A percentile compares a stretch with the other conserved stretches of the same genome.
Conservation (phyloP, 306 rosid species). For the Spatholobus suberectus region DNA sequence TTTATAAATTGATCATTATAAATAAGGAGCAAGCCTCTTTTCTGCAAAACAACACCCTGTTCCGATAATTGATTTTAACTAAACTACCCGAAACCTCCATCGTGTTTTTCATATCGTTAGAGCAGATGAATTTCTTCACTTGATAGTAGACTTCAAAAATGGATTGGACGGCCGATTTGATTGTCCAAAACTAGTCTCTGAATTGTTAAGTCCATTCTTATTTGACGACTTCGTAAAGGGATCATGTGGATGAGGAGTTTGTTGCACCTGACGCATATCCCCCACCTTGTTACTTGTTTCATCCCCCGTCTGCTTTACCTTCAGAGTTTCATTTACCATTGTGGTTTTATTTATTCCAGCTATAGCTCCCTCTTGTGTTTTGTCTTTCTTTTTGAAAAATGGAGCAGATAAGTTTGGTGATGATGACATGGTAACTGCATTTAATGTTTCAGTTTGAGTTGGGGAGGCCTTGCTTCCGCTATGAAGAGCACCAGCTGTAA, state of each 20-base stretch:
- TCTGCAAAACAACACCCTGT: background rate
- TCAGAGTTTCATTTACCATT: slow-evolving; percentile 39
- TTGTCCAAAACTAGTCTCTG: slow-evolving; percentile 53
- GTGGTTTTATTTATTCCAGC: slow-evolving; percentile 46
- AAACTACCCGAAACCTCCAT: background rate
- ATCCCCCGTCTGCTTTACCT: slow-evolving; percentile 41
- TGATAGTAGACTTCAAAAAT: slow-evolving; percentile 75
- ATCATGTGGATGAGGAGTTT: slow-evolving; percentile 43
- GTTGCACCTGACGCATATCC: slow-evolving; percentile 40
- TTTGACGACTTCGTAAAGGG: slow-evolving; percentile 47
- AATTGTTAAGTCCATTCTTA: slow-evolving; percentile 49
- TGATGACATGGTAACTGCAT: slow-evolving; percentile 45
- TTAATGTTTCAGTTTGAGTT: slow-evolving; percentile 50
- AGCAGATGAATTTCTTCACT: slow-evolving; percentile 48
- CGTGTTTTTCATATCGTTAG: background rate
- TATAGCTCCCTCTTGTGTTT: slow-evolving; percentile 55
- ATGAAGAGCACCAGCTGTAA: slow-evolving; percentile 40
- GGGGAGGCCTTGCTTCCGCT: slow-evolving; percentile 39
- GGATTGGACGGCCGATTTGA: slow-evolving; percentile 74
- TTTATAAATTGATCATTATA: slow-evolving; percentile 10
- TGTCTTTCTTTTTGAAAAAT: slow-evolving; percentile 62
- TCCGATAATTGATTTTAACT: background rate
- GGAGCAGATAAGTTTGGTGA: slow-evolving; percentile 68
- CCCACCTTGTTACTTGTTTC: slow-evolving; percentile 46
- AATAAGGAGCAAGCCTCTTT: slow-evolving; percentile 12